Percentiles rank a stretch among this genome's conserved stretches.
phyloP scores from a whole-genome alignment of 176 grass and related monocot genomes.

The Dendrocalamus sinicus region DNA sequence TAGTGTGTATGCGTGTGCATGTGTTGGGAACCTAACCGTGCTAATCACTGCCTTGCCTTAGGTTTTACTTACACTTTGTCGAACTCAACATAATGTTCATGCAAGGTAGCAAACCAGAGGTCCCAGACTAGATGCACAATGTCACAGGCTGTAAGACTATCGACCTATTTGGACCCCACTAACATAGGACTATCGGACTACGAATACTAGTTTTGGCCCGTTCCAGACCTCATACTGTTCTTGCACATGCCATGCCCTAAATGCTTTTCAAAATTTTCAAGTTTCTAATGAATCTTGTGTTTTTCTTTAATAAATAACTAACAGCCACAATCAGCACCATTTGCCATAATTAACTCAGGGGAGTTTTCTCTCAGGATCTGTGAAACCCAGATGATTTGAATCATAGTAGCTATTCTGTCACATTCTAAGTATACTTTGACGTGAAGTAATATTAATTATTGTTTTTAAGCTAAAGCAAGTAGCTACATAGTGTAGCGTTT shows the following conservation, averaged over 20 bases:
- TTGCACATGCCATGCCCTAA: neutral
- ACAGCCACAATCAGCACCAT: neutral
- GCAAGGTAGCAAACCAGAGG: neutral
- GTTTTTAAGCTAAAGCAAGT: no score
- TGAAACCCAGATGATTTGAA: neutral
- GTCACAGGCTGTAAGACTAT: neutral
- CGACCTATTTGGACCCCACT: neutral
- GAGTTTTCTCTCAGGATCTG: neutral
- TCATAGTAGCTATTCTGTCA: no score
- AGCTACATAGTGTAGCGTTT: no score
- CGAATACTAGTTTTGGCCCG: neutral
- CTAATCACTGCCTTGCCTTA: neutral
- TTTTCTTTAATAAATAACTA: neutral
- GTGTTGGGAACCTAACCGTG: neutral
- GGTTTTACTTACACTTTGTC: neutral
- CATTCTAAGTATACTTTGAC: no score
- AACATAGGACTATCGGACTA: neutral
- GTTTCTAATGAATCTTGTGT: neutral
- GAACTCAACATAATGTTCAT: neutral
- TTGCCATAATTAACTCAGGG: neutral
- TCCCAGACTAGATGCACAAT: neutral
- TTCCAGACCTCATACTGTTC: neutral
- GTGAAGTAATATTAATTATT: no score
- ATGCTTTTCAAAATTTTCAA: neutral
- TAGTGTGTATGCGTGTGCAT: neutral